Evolutionary conservation across 2,329 filamentous ascomycete genomes (phyloP), one percentile per base, ranked within the genome.

Genomic region (Nannizziopsis barbatae): DNA sequence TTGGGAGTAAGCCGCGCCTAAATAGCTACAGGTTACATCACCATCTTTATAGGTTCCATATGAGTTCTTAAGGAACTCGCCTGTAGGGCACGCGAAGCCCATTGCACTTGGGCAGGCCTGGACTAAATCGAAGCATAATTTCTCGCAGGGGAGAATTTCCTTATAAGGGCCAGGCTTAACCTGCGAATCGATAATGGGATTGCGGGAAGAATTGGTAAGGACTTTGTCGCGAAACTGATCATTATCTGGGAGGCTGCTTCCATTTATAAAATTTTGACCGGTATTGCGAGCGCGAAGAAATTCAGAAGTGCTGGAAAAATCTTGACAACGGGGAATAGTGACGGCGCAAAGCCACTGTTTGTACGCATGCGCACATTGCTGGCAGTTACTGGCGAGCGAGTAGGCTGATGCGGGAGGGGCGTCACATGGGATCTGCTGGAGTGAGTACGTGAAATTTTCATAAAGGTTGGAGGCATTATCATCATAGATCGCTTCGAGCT

Each of bases 301-400:
- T 1, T 71, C 46, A 11, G 72, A 70, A 1, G 64, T 58, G 42
- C 73, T 77, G 44, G 75, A 77, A 58, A 85, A 92, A 67, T 95
- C 90, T 60, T 86, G 83, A 70, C 92, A 98, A 27, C 89, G 84
- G 1, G 92, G 92, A 53, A 98, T 92, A 12, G 81, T 84, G 22
- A 96, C 88, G 18, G 86, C 84, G 70, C 92, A 98, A 15, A 98
- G 80, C 92, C 92, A 98, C 60, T 81, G 74, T 65, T 93, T 95
- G 75, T 98, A 98, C 7, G 87, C 86, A 0, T 63, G 60, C 12
- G 73, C 77, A 66, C 92, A 98, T 64, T 93, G 77, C 38, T 71
- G 65, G 71, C 92, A 98, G 56, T 67, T 77, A 37, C 81, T 78
- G 1, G 80, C 84, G 11, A 96, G 79, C 1, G 88, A 95, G 68